Evolutionary conservation across 164 flowering plant genomes (phyloP), one percentile per base, ranked within the genome.

Genomic region (Vitis rupestris): DNA sequence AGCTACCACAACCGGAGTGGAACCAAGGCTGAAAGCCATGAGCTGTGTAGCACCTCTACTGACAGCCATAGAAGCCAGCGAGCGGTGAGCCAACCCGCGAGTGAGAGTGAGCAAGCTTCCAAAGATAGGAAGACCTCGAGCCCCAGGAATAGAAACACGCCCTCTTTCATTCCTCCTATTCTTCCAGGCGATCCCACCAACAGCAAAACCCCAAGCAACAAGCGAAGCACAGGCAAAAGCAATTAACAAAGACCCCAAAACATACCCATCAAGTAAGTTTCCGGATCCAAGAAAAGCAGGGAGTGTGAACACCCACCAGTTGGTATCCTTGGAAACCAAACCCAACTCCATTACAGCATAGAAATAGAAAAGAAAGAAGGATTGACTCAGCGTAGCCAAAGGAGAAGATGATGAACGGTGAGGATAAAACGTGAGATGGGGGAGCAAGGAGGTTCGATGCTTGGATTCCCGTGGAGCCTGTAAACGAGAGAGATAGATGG

Each of bases 21-120:
- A 81, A 63, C 93, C 97, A 7, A 92, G 70, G 71, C 86, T 82
- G 65, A 92, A 79, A 47, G 94, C 94, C 97, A 92, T 90, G 53
- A 92, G 86, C 60, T 78, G 72, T 0, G 77, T 81, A 3, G 52
- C 60, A 13, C 50, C 59, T 3, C 37, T 64, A 50, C 30, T 27
- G 27, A 74, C 27, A n/a, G 87, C 88, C 75, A 83, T 75, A 72
- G 74, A 17, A 7, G 87, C 88, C 2, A 91, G 73, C 9, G 83
- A 52, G 3, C 87, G 89, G 71, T 89, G 97, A 62, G 97, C 78
- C 56, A 88, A 61, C 68, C 85, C 89, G 9, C 68, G 75, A 70
- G 81, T 80, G 8, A 89, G 64, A 47, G 56, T 66, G 67, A 84
- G 73, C 6, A 88, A 61, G 77, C 80, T 78, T 0, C 97, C 97